Conservation (phyloP, 139 green algal species). For the Chlamydomonas schloesseri region DNA sequence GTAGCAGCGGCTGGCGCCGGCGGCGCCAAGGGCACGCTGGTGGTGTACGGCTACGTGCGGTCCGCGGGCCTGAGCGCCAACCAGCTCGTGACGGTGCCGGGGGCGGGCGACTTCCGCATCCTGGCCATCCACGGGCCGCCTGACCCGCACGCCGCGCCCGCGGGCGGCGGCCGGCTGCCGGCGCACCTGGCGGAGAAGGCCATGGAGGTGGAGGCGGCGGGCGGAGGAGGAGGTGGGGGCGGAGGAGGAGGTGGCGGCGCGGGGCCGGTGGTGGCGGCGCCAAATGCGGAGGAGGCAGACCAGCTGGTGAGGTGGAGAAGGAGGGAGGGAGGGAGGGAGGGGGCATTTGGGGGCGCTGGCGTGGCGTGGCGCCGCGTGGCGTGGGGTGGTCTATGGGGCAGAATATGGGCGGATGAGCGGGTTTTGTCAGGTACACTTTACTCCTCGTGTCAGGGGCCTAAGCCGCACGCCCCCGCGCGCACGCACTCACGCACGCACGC, state of each 20-base stretch:
- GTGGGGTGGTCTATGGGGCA: no score
- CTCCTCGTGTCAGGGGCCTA: no score
- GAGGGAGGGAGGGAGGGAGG: no score
- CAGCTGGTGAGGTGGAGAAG: constrained; percentile 45
- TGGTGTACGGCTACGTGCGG: constrained; percentile 80
- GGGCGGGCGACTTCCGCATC: constrained; percentile 86
- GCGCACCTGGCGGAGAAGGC: constrained; percentile 4
- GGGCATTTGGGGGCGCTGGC: no score
- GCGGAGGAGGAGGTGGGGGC: no score
- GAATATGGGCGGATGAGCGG: no score
- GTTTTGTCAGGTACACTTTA: no score
- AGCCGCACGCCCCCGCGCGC: no score
- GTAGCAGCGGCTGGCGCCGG: constrained; percentile 17
- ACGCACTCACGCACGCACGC: no score
- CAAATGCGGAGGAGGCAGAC: constrained; percentile 68
- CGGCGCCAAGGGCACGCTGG: constrained; percentile 55
- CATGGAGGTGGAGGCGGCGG: constrained; percentile 2
- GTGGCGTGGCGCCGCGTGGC: no score
- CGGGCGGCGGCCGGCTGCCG: neutral
- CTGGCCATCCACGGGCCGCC: constrained; percentile 63
- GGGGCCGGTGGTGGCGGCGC: constrained; percentile 56
- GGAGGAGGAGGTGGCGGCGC: neutral
- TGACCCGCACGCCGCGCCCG: constrained; percentile 44
- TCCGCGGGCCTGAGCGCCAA: constrained; percentile 76
- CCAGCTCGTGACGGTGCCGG: constrained; percentile 83